Base-by-base conservation (phyloP, 768 basidiomycete genomes). In the Boletus eberwhitei region DNA sequence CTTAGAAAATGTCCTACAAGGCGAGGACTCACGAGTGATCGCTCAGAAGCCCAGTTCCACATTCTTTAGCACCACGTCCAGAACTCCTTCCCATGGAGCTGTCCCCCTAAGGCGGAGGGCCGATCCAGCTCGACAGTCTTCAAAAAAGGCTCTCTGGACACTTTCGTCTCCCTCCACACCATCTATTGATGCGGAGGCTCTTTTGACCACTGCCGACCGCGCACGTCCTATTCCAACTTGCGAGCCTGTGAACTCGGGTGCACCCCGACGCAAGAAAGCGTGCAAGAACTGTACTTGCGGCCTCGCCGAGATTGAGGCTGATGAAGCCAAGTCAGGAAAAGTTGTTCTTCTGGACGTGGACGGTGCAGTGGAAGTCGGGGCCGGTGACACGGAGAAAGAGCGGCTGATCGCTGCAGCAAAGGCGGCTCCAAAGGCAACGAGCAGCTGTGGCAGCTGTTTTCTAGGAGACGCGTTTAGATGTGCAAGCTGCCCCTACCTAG, bases 241-340 rank as follows among this genome's bases (percentile, higher is more conserved):
- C 60, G 90, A 88, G 66, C 90, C 90, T 16, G 73, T 80, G 40
- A 64, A 61, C 19, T 62, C 61, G 11, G 68, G 71, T 22, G 78
- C 77, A 14, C 80, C 84, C n/a, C 77, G 88, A 59, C 77, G 88
- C 62, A 93, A 89, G 78, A 87, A 85, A 69, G 96, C 97, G 31
- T 99, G 97, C 81, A 98, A 98, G 76, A 85, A 84, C 68, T 99
- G 97, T 73, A 83, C 92, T 3, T 99, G 97, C 65, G 97, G 97
- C n/a, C 79, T 99, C 53, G 87, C 90, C 17, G 97, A 98, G 77
- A 69, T 96, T 17, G 93, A 97, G 71, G 88, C 84, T 52, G 90
- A 93, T 69, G 93, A 98, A 72, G 69, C 75, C 53, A 75, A 69
- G 58, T 73, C 69, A 43, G 77, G 77, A 59, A 85, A 81, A 60